These are phyloP conservation scores for Exutisphaerella laricina DNA, from an alignment of 2,329 filamentous ascomycete species.

Conservation along the genomic window DNA sequence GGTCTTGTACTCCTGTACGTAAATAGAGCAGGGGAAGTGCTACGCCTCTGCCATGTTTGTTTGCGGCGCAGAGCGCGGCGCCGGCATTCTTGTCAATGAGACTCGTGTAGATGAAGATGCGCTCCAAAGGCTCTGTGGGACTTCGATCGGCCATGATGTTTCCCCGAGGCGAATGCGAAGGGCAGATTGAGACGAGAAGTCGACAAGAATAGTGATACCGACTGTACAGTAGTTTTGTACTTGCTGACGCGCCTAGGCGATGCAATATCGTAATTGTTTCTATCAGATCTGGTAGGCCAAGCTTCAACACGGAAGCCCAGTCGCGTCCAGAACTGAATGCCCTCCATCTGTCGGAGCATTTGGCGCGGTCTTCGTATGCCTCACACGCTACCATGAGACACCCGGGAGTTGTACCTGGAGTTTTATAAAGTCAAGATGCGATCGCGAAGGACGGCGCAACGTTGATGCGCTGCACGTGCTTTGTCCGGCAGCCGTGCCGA, in stretches of 20 bases:
- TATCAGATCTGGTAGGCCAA: too few relatives aligned
- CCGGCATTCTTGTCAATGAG: not conserved
- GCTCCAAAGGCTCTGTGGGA: constrained; percentile 1
- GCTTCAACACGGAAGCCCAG: too few relatives aligned
- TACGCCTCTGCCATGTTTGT: not conserved
- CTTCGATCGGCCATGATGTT: not conserved
- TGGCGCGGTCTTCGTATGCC: too few relatives aligned
- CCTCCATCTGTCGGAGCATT: too few relatives aligned
- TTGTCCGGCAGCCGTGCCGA: not conserved
- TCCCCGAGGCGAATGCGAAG: not conserved
- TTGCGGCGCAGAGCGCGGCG: not conserved
- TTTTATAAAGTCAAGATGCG: too few relatives aligned
- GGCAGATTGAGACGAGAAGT: not conserved
- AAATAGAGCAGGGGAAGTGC: not conserved
- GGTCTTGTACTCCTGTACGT: not conserved
- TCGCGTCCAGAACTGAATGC: too few relatives aligned
- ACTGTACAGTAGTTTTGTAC: too few relatives aligned
- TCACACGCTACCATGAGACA: too few relatives aligned
- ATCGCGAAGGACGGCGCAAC: not conserved
- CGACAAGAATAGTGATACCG: not conserved
- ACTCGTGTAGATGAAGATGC: not conserved
- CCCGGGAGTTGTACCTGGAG: not conserved
- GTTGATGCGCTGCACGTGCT: not conserved
- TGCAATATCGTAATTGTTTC: too few relatives aligned
- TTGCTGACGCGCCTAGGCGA: too few relatives aligned